These are phyloP conservation scores for Claviceps digitariae DNA, from an alignment of 2,329 filamentous ascomycete species.

Conservation along the genomic window DNA sequence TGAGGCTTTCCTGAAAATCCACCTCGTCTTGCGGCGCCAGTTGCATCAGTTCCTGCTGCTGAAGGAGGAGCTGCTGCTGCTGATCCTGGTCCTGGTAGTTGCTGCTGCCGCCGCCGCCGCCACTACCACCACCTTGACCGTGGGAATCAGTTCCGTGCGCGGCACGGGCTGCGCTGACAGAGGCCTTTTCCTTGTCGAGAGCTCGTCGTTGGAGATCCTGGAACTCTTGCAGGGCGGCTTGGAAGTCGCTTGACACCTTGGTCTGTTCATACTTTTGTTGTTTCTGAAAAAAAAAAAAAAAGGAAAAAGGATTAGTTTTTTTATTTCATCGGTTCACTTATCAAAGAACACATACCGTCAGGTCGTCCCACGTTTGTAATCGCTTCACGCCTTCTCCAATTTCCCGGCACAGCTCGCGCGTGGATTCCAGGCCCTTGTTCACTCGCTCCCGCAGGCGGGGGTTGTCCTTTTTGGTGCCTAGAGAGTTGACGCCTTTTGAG, in stretches of 20 bases:
- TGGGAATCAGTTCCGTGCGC: conserved; percentile 50
- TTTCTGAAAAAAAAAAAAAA: conserved; percentile 38
- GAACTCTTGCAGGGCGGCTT: conserved; percentile 77
- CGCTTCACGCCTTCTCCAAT: conserved; percentile 91
- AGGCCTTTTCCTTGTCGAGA: conserved; percentile 83
- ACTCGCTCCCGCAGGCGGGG: conserved; percentile 83
- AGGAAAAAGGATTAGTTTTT: conserved; percentile 32
- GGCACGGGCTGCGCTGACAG: conserved; percentile 67
- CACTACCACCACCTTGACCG: conserved; percentile 5
- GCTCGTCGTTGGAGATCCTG: conserved; percentile 81
- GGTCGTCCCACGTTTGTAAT: conserved; percentile 74
- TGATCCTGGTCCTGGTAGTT: conserved; percentile 26
- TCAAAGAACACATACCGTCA: conserved; percentile 45
- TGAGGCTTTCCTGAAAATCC: conserved; percentile 91
- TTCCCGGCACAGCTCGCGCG: conserved; percentile 74
- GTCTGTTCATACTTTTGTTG: conserved; percentile 94
- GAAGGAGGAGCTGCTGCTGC: conserved; percentile 25
- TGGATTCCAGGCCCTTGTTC: conserved; percentile 75
- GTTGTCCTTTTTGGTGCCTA: conserved; percentile 85
- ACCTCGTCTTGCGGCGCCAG: conserved; percentile 88
- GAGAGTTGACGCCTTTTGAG: conserved; percentile 66
- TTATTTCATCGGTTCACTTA: not conserved
- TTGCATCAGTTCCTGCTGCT: conserved; percentile 61
- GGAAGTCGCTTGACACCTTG: conserved; percentile 89
- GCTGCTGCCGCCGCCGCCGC: conserved; percentile 11